phyloP scores from a whole-genome alignment of 2,329 filamentous ascomycete species.

The Arthrobotrys megalospora region DNA sequence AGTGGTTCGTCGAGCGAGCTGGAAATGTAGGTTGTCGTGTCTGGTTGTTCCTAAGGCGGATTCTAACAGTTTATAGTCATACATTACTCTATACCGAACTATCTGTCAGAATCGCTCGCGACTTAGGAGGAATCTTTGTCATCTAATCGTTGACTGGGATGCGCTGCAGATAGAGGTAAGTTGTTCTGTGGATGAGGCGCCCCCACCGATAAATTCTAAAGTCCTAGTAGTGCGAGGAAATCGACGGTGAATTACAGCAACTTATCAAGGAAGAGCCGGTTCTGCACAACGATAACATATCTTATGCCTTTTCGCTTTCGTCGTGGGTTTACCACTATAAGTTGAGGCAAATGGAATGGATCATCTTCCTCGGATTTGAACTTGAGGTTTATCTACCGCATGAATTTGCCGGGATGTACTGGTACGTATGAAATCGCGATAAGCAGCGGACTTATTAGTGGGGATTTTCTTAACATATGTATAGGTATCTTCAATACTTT shows the following conservation, averaged over 20 bases:
- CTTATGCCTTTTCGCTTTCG: constrained; percentile 80
- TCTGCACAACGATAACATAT: constrained; percentile 71
- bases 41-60: neutral
- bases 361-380: constrained; percentile 93
- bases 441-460: constrained; percentile 73
- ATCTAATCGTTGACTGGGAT: constrained; percentile 87
- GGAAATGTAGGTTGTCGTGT: constrained; percentile 67
- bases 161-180: constrained; percentile 81
- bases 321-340: constrained; percentile 94
- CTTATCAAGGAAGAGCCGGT: constrained; percentile 76
- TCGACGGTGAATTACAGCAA: constrained; percentile 78
- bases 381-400: constrained; percentile 89
- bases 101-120: constrained; percentile 92
- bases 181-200: neutral
- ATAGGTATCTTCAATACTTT: constrained; percentile 86
- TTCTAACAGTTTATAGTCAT: constrained; percentile 73
- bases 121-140: constrained; percentile 88
- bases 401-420: constrained; percentile 91
- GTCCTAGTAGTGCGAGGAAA: constrained; percentile 74
- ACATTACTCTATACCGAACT: constrained; percentile 85
- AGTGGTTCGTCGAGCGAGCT: constrained; percentile 75
- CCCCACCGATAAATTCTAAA: constrained; percentile 17
- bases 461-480: constrained; percentile 77
- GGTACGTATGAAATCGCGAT: constrained; percentile 67
- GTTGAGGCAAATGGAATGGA: constrained; percentile 86